phyloP scores from a whole-genome alignment of 345 rosid species.

The Eucalyptus marginata region DNA sequence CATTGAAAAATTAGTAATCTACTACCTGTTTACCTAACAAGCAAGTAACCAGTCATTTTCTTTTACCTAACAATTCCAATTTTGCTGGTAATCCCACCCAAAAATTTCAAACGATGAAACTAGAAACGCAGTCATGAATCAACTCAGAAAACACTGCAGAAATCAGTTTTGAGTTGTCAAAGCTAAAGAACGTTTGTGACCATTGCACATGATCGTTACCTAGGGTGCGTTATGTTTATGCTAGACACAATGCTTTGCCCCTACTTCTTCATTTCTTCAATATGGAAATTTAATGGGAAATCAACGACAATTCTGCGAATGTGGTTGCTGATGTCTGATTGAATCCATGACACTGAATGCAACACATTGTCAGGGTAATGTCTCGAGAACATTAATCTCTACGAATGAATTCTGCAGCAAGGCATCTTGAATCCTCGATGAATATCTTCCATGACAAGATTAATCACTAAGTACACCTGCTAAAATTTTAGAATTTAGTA shows the following conservation, averaged over 20 bases:
- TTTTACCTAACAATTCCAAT: background rate
- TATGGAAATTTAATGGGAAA: background rate
- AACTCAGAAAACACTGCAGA: rapidly evolving
- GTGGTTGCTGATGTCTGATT: background rate
- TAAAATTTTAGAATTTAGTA: background rate
- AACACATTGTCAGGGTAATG: background rate
- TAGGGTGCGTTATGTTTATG: background rate
- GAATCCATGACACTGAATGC: rapidly evolving
- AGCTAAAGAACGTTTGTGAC: background rate
- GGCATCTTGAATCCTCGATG: background rate
- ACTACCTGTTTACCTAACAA: background rate
- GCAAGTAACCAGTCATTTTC: background rate
- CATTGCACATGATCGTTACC: background rate
- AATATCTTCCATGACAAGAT: too few species aligned
- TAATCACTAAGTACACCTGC: background rate
- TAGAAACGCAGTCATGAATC: rapidly evolving
- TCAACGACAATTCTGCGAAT: background rate
- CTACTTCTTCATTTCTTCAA: background rate
- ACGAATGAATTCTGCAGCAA: background rate
- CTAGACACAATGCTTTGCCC: background rate
- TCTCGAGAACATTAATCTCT: background rate
- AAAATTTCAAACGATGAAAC: background rate
- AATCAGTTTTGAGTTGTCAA: rapidly evolving
- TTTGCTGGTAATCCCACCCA: background rate
- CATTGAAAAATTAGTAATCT: background rate